Conservation (phyloP, 2,329 filamentous ascomycete genomes). For the Aureobasidium sp. region DNA sequence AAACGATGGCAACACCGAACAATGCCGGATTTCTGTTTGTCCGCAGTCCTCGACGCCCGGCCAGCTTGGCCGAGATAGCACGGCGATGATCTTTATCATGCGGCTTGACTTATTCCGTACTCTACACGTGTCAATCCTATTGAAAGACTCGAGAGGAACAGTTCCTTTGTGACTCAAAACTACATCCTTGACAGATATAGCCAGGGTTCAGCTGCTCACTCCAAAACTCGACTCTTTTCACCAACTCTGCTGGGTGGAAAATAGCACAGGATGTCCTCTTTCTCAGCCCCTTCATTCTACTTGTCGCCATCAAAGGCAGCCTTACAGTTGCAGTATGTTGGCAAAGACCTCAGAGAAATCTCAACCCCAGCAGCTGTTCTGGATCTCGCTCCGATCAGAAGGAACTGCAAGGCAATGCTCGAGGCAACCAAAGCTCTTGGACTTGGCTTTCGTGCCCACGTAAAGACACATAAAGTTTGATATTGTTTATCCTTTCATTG, state of each 20-base stretch:
- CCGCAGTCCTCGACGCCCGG: background rate
- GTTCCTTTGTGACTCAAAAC: background rate
- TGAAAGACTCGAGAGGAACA: background rate
- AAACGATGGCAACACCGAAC: no score
- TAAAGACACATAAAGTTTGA: constrained; percentile 73
- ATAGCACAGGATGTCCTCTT: background rate
- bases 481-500: background rate
- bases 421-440: constrained; percentile 49
- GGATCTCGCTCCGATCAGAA: constrained; percentile 55
- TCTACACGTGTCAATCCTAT: no score
- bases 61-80: constrained; percentile 1
- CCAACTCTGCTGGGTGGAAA: no score
- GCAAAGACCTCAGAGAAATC: constrained; percentile 51
- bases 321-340: constrained; percentile 42
- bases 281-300: constrained; percentile 19
- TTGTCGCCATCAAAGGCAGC: constrained; percentile 24
- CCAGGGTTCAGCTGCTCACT: background rate
- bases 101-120: no score
- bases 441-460: constrained; percentile 64
- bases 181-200: background rate
- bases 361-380: constrained; percentile 60
- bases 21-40: background rate
- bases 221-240: background rate
- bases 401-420: constrained; percentile 66
- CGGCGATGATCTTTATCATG: background rate